phyloP scores from a whole-genome alignment of 2,329 filamentous ascomycete genomes.

The Cercospora nicotianae region DNA sequence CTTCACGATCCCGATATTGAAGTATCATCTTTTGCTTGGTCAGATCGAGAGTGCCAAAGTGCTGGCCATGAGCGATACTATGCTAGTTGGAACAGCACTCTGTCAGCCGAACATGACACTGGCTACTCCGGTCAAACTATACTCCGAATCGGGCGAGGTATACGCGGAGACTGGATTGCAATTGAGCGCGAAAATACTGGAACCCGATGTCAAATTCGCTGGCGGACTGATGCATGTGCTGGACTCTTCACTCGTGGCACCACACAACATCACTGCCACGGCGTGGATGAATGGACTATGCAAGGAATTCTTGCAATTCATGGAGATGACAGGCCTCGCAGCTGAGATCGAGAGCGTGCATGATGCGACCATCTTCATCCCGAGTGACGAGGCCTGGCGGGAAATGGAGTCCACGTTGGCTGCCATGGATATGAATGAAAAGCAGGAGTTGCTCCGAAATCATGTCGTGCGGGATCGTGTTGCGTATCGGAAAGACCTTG shows the following conservation, averaged over 20 bases:
- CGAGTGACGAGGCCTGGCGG: background rate
- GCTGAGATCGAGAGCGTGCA: background rate
- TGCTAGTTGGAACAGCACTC: background rate
- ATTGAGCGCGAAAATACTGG: background rate
- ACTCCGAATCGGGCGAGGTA: background rate
- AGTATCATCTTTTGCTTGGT: background rate
- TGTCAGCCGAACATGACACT: background rate
- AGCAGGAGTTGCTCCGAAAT: background rate
- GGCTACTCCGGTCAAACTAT: background rate
- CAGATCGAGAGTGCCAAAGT: background rate
- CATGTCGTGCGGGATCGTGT: background rate
- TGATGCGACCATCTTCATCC: background rate
- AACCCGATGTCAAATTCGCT: background rate
- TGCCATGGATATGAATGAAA: background rate
- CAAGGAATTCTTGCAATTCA: background rate
- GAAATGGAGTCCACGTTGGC: background rate
- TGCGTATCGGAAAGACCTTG: background rate
- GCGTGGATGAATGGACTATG: background rate
- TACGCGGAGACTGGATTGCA: background rate
- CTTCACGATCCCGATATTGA: background rate
- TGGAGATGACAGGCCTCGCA: background rate
- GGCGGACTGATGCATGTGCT: background rate
- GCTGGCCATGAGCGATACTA: background rate
- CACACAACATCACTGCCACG: background rate
- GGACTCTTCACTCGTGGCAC: background rate